phyloP scores from a whole-genome alignment of 768 basidiomycete species.

The Lyophyllum shimeji region DNA sequence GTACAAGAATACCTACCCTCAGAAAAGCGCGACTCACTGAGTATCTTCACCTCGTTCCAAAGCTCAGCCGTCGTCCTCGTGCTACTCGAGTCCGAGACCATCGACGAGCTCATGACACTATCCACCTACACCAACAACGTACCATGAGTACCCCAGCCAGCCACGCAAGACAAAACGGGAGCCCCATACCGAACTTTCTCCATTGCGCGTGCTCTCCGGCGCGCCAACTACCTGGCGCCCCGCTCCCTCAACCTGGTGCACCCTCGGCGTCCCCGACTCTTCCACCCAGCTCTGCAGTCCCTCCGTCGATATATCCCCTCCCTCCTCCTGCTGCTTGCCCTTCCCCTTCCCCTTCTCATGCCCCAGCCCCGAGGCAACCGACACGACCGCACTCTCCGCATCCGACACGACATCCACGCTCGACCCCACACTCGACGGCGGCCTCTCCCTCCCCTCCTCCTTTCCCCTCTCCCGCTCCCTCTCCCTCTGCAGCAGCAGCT shows the following conservation, averaged over 20 bases:
- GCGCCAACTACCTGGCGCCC: slow-evolving; percentile 37
- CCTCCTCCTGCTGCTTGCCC: no score
- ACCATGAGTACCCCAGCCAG: not conserved
- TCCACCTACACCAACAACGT: slow-evolving; percentile 25
- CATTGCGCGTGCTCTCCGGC: slow-evolving; percentile 26
- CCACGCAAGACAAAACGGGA: not conserved
- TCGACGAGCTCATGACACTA: slow-evolving; percentile 30
- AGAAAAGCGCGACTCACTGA: slow-evolving; percentile 49
- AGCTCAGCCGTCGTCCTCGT: slow-evolving; percentile 73
- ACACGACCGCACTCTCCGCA: slow-evolving; percentile 37
- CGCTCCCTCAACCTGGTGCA: slow-evolving; percentile 16
- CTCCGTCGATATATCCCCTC: slow-evolving; percentile 25
- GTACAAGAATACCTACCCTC: not conserved
- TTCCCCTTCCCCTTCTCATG: not conserved
- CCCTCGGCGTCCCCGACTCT: slow-evolving; percentile 15
- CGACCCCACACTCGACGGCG: slow-evolving; percentile 32
- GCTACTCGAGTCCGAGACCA: slow-evolving; percentile 28
- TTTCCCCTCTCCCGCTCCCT: not conserved
- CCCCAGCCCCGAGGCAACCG: slow-evolving; percentile 30
- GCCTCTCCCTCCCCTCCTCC: slow-evolving; percentile 10
- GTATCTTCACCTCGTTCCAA: slow-evolving; percentile 92
- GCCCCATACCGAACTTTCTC: slow-evolving; percentile 20
- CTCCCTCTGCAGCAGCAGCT: slow-evolving; percentile 5
- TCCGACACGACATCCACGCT: slow-evolving; percentile 42
- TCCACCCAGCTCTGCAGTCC: slow-evolving; percentile 39